Evolutionary conservation across 2,329 filamentous ascomycete genomes (phyloP).

Genomic region (Zasmidium angulare): DNA sequence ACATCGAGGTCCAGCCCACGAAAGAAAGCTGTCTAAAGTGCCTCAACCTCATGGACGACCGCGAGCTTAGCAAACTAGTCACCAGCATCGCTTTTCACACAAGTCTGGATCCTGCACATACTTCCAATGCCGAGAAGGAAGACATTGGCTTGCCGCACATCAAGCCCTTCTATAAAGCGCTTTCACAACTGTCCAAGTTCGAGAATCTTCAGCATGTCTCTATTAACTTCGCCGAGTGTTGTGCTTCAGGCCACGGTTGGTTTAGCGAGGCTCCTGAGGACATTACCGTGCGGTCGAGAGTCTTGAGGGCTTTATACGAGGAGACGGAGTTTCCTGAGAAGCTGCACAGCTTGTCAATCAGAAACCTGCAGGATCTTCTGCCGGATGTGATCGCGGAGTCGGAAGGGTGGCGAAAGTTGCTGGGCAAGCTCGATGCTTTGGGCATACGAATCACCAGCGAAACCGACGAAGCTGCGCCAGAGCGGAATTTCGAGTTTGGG

Average conservation of each 20-base stretch:
- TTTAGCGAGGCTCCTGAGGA: neutral
- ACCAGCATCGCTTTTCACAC: neutral
- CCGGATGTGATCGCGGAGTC: slow-evolving; percentile 12
- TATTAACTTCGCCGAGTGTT: neutral
- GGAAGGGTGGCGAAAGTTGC: slow-evolving; percentile 19
- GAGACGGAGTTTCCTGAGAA: slow-evolving; percentile 9
- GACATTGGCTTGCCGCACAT: neutral
- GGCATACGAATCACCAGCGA: slow-evolving; percentile 27
- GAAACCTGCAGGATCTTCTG: slow-evolving; percentile 27
- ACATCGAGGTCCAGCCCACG: slow-evolving; percentile 1
- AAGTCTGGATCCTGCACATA: neutral
- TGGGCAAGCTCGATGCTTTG: slow-evolving; percentile 19
- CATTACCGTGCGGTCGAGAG: neutral
- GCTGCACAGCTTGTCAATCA: slow-evolving; percentile 22
- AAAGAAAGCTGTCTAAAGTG: slow-evolving; percentile 4
- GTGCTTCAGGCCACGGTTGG: neutral
- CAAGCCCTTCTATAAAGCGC: neutral
- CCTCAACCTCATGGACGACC: neutral
- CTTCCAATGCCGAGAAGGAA: neutral
- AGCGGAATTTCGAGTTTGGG: slow-evolving; percentile 15
- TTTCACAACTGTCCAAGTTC: neutral
- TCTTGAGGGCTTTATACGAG: neutral
- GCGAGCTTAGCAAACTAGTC: neutral
- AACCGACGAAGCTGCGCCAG: slow-evolving; percentile 14
- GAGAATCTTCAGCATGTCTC: neutral